Evolutionary conservation across 2,329 filamentous ascomycete species (phyloP), one percentile per base, ranked within the genome.

Genomic region (Blastomyces gilchristii): DNA sequence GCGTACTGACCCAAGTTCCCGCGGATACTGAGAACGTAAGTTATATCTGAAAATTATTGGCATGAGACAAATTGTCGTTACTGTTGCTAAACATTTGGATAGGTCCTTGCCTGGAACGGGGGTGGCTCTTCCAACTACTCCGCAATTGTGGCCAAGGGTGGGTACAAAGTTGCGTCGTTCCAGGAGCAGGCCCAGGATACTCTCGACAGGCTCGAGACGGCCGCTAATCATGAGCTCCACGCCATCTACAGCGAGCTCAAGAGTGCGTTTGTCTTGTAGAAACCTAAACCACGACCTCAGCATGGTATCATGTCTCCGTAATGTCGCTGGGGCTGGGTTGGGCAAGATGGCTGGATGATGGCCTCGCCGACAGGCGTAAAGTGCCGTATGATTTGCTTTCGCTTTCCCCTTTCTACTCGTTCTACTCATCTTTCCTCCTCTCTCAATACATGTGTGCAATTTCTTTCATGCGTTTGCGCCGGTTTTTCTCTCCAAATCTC

Each of bases 51-150:
- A 25, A 25, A 12, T 12, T 4, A 22, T n/a, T 49, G 22, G 22
- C 39, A 6, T 34, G 5, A 16, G 11, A 18, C 18, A 28, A 34
- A 14, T 57, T 22, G 6, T 47, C 63, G 22, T 56, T 49, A 8
- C n/a, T n/a, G 1, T 52, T 62, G 62, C 70, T 76, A 71, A 74
- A 68, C 5, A 67, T 28, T 0, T 37, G 63, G 64, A 6, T 68
- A 82, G 80, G 83, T 96, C 74, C 91, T 99, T 67, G 93, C 93
- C 77, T 99, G 92, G 93, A 99, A 99, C 85, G 94, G 95, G 75
- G 95, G 91, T 80, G 94, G 94, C 73, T 89, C 85, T 74, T 87
- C 84, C 81, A 96, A 99, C 88, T 97, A 90, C 85, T 84, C 85
- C 65, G 82, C 89, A 71, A 96, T 97, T 72, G 78, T 96, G 67